Base-by-base conservation (phyloP, 129 eudicot species). In the Helianthus annuus region DNA sequence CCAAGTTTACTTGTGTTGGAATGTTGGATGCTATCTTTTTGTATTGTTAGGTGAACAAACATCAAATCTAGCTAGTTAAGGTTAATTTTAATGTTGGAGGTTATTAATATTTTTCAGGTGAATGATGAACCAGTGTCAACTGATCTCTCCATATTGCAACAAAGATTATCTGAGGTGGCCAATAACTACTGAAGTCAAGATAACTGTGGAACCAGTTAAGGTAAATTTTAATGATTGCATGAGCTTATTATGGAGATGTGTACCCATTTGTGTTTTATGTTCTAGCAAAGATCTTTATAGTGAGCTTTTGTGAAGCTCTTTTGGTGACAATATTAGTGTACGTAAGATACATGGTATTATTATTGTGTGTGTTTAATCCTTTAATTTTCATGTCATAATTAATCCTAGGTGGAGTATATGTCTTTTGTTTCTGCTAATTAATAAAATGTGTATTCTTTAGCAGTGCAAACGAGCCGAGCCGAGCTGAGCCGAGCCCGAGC, bases 71-170 rank as follows among this genome's bases (percentile, higher is more conserved):
- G 40, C 36, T 32, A 42, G 45, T 4, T n/a, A n/a, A n/a, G n/a
- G n/a, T n/a, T n/a, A n/a, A n/a, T n/a, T n/a, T n/a, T n/a, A n/a
- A n/a, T n/a, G n/a, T n/a, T 17, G 14, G 15, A 34, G 16, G 24
- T 46, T 3, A 10, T 64, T 74, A 14, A 32, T 55, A 13, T 53
- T 34, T 77, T 80, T 69, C 82, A 83, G 88, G 86, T n/a, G 15
- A 69, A 66, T 66, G 86, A 71, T 57, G 32, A 27, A 0, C 48
- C 52, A 0, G 59, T 64, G 29, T 34, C 42, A 59, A 44, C 48
- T 27, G 80, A 80, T 80, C 44, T 70, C 69, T 24, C 83, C 36
- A 56, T 59, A 73, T 77, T 85, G 78, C 87, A 82, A 76, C 79
- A 66, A 72, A 66, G 63, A 49, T 67, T 79, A 73, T 66, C 61